Base-by-base conservation (phyloP, 805 yeast genomes). In the Sporopachydermia lactativora region DNA sequence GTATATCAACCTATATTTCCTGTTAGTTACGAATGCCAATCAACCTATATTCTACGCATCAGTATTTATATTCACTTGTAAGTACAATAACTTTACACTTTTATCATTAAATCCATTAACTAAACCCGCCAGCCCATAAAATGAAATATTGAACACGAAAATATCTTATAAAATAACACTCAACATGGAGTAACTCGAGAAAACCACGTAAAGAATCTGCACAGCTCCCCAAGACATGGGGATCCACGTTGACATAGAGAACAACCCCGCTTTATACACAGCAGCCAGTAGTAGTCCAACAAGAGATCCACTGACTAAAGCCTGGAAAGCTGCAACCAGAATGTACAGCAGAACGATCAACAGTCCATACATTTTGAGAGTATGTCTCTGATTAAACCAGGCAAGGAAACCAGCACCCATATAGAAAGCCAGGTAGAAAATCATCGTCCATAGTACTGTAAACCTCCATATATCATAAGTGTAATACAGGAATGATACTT, bases 221-320 rank as follows among this genome's bases (percentile, higher is more conserved):
- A 81, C 70, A 2, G 81, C 58, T 0, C 77, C 94, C 75, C 88
- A 83, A 42, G 81, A 71, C 48, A 89, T 69, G 0, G 98, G 97
- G 4, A 89, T 75, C 98, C 98, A 89, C 0, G 96, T 83, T 8
- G 94, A 79, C 94, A 92, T 83, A 16, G 81, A 71, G 50, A 89
- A 75, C 17, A 80, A 67, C 0, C 95, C 95, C 0, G 94, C 76
- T 41, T 70, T 65, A 60, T 88, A 88, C 4, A 86, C 70, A 1
- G 85, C 81, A 28, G 78, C 78, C 14, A 82, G 53, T 47, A 92
- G 54, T 8, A 86, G 63, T 0, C 96, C 96, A 35, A 81, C 67
- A 4, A 84, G 65, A 1, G 88, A 74, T 0, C 96, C 97, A 1
- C 78, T 62, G 2, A 75, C 59, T 36, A 82, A 63, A 0, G 81